Evolutionary conservation across 208 protist species (phyloP), one percentile per base, ranked within the genome.

Genomic region (Leishmania amazonensis): DNA sequence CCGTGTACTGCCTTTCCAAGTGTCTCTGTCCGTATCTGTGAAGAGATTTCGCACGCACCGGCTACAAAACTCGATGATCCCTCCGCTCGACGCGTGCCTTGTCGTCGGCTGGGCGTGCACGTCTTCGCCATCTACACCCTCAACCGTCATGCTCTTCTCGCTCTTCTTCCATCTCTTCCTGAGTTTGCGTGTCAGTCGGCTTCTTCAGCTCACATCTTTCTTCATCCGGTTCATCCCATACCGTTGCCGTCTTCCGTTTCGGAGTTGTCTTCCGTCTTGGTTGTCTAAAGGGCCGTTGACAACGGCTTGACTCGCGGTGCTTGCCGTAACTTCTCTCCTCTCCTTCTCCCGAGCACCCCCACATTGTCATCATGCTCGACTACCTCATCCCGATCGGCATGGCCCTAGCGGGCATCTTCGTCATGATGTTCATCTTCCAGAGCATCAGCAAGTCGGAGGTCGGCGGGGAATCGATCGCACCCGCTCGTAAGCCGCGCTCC

Each of bases 351-450:
- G 49, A 21, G 42, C 11, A 47, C 21, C 45, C 8, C 11, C 45
- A 24, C 21, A 21, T 31, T 53, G 45, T 62, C 76, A 65, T 17
- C 57, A 93, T 91, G 85, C 77, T 96, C 47, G 93, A 96, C 57
- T 94, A 91, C 78, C 86, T 95, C 74, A 86, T 95, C 81, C 91
- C 90, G 9, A 79, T 95, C 78, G 89, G 81, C 38, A 86, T 91
- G 17, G 91, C 90, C 74, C 74, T 95, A 3, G 75, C 90, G 28
- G 91, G 85, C 74, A 80, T 94, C 77, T 64, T 88, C n/a, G 78
- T 94, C 67, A 90, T 96, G 75, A 91, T 88, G 81, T 90, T 90
- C 81, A 88, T 94, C 70, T 96, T 96, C 79, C 81, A 82, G 57
- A 90, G 81, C 84, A 91, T 95, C 78, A 89, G 76, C 75, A 85